These are phyloP conservation scores for Allium sativum DNA, from an alignment of 106 monocot species.

Conservation along the genomic window DNA sequence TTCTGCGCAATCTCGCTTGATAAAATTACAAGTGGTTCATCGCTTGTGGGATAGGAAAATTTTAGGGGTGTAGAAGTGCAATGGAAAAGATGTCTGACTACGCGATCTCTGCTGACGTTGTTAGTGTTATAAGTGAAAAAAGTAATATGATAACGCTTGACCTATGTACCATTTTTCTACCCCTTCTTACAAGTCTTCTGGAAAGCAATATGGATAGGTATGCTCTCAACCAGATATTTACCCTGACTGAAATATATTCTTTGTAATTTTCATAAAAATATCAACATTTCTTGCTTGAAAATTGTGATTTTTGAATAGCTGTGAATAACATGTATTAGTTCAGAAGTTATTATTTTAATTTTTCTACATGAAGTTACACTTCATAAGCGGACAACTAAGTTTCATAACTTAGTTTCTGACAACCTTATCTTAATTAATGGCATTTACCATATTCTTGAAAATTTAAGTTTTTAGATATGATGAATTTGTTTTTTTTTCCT, in stretches of 20 bases:
- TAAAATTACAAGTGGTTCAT: conserved; percentile 78
- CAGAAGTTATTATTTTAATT: too few species aligned
- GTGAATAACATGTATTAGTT: too few species aligned
- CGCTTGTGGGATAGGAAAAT: conserved; percentile 74
- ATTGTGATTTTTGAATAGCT: too few species aligned
- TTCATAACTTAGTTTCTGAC: too few species aligned
- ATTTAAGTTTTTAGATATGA: too few species aligned
- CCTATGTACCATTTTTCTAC: conserved; percentile 50
- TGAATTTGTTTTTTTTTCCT: too few species aligned
- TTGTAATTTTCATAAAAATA: background rate
- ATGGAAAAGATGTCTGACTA: conserved; percentile 89
- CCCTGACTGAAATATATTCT: background rate
- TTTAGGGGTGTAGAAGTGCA: conserved; percentile 58
- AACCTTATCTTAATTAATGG: too few species aligned
- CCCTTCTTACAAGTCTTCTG: conserved; percentile 49
- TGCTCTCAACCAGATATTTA: background rate
- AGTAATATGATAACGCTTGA: conserved; percentile 53
- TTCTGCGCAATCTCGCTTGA: conserved; percentile 59
- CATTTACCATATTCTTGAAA: too few species aligned
- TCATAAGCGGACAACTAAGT: too few species aligned
- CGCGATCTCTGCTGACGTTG: conserved; percentile 72
- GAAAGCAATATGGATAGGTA: conserved; percentile 89
- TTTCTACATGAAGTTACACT: too few species aligned
- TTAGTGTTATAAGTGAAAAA: conserved; percentile 41
- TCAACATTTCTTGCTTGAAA: background rate